Evolutionary conservation across 2,329 filamentous ascomycete species (phyloP).

Genomic region (Alternaria dauci): DNA sequence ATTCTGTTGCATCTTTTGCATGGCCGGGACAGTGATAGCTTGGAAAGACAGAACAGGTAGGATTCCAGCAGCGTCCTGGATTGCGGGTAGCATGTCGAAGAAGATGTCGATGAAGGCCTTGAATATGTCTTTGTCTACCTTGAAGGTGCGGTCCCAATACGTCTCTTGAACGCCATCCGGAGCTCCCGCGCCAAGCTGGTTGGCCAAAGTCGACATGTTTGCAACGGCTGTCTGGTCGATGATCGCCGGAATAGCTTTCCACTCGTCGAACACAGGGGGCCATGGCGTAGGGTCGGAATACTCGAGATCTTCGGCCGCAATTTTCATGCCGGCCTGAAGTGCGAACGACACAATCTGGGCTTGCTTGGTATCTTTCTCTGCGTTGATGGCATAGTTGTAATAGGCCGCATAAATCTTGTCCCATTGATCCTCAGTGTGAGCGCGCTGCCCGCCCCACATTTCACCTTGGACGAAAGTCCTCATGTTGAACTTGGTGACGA

Average conservation of each 20-base stretch:
- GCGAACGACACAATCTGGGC: conserved; percentile 36
- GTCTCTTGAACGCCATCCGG: conserved; percentile 31
- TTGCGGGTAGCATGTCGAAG: conserved; percentile 31
- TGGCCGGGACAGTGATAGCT: conserved; percentile 33
- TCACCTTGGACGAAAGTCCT: conserved; percentile 33
- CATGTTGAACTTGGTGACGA: conserved; percentile 41
- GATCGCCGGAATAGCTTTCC: conserved; percentile 37
- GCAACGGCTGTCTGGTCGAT: conserved; percentile 33
- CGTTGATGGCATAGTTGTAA: conserved; percentile 24
- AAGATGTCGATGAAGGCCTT: conserved; percentile 33
- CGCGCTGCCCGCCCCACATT: conserved; percentile 40
- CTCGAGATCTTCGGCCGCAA: conserved; percentile 32
- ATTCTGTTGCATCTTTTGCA: conserved; percentile 37
- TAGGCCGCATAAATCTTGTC: conserved; percentile 30
- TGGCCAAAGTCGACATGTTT: conserved; percentile 32
- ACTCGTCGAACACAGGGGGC: conserved; percentile 36
- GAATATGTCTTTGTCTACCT: conserved; percentile 32
- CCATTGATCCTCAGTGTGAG: conserved; percentile 24
- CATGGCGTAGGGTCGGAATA: conserved; percentile 36
- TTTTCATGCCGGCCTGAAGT: conserved; percentile 22
- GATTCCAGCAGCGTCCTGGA: conserved; percentile 31
- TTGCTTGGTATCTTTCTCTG: conserved; percentile 25
- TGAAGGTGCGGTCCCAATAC: conserved; percentile 41
- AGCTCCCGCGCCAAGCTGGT: conserved; percentile 25
- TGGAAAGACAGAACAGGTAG: conserved; percentile 40